These are phyloP conservation scores for Neonectria hederae DNA, from an alignment of 2,329 filamentous ascomycete species.

Conservation along the genomic window DNA sequence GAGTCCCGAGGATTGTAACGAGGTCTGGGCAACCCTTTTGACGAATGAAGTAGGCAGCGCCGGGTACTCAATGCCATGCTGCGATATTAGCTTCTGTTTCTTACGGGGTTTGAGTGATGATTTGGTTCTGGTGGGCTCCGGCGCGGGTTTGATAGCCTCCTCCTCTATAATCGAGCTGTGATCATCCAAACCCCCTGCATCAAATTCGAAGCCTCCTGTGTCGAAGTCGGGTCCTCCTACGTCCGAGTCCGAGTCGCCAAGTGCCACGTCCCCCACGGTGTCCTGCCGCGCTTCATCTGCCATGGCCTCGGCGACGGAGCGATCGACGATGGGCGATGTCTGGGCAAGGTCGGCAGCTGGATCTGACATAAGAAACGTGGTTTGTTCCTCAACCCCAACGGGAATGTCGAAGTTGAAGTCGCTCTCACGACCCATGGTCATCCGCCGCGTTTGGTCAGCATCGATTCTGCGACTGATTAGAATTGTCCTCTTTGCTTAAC, in stretches of 20 bases:
- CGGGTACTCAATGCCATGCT: slow-evolving; percentile 78
- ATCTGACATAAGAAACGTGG: slow-evolving; percentile 59
- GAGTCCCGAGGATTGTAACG: slow-evolving; percentile 72
- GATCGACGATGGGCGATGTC: slow-evolving; percentile 41
- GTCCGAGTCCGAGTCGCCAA: slow-evolving; percentile 35
- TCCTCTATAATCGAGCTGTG: slow-evolving; percentile 39
- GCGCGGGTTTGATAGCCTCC: slow-evolving; percentile 10
- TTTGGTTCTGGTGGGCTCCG: not conserved
- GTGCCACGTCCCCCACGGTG: slow-evolving; percentile 18
- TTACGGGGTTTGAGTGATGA: slow-evolving; percentile 37
- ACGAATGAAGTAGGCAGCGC: slow-evolving; percentile 77
- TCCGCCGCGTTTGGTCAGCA: slow-evolving; percentile 52
- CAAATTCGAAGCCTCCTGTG: slow-evolving; percentile 28
- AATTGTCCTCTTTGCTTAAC: not conserved
- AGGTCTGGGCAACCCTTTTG: slow-evolving; percentile 76
- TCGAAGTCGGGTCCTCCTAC: slow-evolving; percentile 6
- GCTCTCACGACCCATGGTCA: slow-evolving; percentile 56
- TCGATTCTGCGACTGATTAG: slow-evolving; percentile 46
- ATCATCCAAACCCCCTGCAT: slow-evolving; percentile 32
- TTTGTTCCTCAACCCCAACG: slow-evolving; percentile 58
- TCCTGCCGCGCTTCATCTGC: slow-evolving; percentile 29
- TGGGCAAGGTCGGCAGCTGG: slow-evolving; percentile 42
- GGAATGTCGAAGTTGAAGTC: slow-evolving; percentile 63
- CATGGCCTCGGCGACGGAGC: slow-evolving; percentile 31
- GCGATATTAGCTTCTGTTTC: slow-evolving; percentile 64